Base-by-base conservation (phyloP, 2,329 filamentous ascomycete species). In the Cercospora zeae-maydis region DNA sequence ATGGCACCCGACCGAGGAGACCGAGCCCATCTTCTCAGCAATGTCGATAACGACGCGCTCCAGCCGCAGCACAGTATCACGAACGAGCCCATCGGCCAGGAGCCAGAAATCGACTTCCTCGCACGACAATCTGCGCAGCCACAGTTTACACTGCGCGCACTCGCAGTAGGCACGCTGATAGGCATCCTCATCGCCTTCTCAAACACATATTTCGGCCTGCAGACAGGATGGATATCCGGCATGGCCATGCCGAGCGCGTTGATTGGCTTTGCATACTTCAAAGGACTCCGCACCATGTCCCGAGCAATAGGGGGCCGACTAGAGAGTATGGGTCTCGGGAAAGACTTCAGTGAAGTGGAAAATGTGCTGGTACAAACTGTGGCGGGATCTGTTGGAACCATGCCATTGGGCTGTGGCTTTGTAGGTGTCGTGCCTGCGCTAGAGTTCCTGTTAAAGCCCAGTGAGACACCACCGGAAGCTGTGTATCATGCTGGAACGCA, bases 121-220 rank as follows among this genome's bases (percentile, higher is more conserved):
- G 67, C 66, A 14, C 63, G 64, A 42, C 69, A 69, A 37, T 70
- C 66, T 21, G 69, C 72, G 52, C 69, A 81, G 65, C 79, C 80
- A 5, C 85, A 85, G 52, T 97, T 99, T 78, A 98, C 95, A 0
- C 62, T 88, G 27, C 88, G 95, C 61, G 92, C 92, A 56, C 83
- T 98, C 39, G 74, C 86, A 4, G 91, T 91, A 30, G 95, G 95
- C 14, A 81, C 96, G 5, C 80, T 85, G 3, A 95, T 99, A 66
- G 95, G 95, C 42, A 86, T 95, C 4, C 82, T 98, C 60, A 96
- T 98, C 72, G 95, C 91, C 74, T 96, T 96, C 75, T 96, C 91
- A 58, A 99, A 99, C 75, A 97, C 96, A 82, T 99, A 98, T 77
- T 99, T 99, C 75, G 95, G 95, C n/a, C 82, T 99, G 33, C 95